These are phyloP conservation scores for Talaromyces sp. DNA, from an alignment of 2,329 filamentous ascomycete species.

Conservation along the genomic window DNA sequence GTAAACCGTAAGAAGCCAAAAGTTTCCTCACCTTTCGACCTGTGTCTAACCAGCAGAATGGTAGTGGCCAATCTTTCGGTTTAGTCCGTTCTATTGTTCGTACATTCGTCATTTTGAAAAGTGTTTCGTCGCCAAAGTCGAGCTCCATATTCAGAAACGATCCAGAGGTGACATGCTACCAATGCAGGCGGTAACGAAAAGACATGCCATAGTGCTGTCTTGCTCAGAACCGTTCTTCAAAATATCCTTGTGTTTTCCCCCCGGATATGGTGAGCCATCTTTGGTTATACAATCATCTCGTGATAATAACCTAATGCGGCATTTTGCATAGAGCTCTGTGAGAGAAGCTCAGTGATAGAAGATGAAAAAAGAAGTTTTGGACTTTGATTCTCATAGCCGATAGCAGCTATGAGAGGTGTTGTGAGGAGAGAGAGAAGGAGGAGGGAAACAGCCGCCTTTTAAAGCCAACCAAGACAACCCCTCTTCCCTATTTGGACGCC, in stretches of 20 bases:
- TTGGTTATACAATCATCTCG: background rate
- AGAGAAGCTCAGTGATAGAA: background rate
- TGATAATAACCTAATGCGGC: background rate
- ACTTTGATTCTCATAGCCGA: background rate
- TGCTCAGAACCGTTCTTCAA: background rate
- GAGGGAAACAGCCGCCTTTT: background rate
- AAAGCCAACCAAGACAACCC: background rate
- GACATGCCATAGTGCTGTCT: background rate
- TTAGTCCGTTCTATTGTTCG: too few relatives aligned
- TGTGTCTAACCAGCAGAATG: too few relatives aligned
- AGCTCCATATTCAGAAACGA: background rate
- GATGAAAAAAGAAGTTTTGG: background rate
- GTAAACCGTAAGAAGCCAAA: too few relatives aligned
- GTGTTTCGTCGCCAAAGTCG: too few relatives aligned
- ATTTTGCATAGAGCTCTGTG: background rate
- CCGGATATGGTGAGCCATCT: background rate
- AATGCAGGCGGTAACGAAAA: background rate
- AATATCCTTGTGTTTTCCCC: background rate
- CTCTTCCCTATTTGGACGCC: background rate
- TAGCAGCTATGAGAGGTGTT: background rate
- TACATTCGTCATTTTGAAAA: too few relatives aligned
- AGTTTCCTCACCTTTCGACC: too few relatives aligned
- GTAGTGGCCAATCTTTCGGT: too few relatives aligned
- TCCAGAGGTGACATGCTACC: background rate
- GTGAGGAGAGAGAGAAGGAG: background rate